Evolutionary conservation across 169 alveolate species (phyloP).

Genomic region (Plasmodium ovale): DNA sequence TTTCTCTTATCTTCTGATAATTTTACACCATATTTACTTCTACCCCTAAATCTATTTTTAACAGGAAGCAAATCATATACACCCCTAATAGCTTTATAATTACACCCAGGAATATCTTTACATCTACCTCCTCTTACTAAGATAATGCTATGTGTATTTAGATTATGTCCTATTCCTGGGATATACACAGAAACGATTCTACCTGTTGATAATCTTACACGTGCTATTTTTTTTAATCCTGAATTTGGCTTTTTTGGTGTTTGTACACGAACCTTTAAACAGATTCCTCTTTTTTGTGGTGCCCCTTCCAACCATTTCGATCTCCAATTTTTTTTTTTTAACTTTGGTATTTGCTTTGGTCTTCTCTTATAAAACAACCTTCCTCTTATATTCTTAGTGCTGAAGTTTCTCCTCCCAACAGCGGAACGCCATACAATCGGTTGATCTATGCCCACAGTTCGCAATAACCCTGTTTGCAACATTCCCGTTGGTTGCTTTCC

Average conservation of each 20-base stretch:
- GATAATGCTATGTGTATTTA: slow-evolving; percentile 88
- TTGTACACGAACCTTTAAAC: slow-evolving; percentile 84
- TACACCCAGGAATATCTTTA: slow-evolving; percentile 89
- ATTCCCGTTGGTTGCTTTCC: no score
- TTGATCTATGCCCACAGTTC: no score
- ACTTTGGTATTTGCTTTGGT: slow-evolving; percentile 86
- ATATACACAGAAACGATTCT: slow-evolving; percentile 86
- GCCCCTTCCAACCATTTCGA: slow-evolving; percentile 89
- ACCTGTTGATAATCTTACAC: slow-evolving; percentile 89
- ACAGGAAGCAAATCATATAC: slow-evolving; percentile 89
- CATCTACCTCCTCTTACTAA: slow-evolving; percentile 90
- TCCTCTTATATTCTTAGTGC: slow-evolving; percentile 86
- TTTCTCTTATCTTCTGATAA: slow-evolving; percentile 77
- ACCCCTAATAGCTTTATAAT: slow-evolving; percentile 89
- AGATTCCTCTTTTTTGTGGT: slow-evolving; percentile 87
- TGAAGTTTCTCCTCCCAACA: slow-evolving; percentile 19
- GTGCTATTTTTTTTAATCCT: slow-evolving; percentile 89
- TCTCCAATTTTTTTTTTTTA: slow-evolving; percentile 86
- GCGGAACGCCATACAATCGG: no score
- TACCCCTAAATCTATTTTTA: slow-evolving; percentile 84
- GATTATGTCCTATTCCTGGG: slow-evolving; percentile 90
- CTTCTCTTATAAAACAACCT: slow-evolving; percentile 85
- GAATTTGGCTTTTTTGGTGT: slow-evolving; percentile 91
- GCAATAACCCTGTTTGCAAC: no score
- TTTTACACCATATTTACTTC: slow-evolving; percentile 85